These are phyloP conservation scores for Melaleuca quinquenervia DNA, from an alignment of 345 rosid genomes.

Conservation along the genomic window DNA sequence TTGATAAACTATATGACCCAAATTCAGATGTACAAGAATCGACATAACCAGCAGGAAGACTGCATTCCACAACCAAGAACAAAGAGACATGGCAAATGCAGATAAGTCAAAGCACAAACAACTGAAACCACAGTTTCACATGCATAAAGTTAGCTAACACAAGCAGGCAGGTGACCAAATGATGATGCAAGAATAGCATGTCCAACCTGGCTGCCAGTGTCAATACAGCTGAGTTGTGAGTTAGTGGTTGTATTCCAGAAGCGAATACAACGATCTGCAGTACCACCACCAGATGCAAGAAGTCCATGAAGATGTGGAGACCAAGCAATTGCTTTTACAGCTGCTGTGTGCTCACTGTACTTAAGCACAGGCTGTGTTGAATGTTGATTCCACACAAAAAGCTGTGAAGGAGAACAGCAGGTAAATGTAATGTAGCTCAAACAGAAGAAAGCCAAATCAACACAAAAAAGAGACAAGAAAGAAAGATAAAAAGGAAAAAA, in stretches of 20 bases:
- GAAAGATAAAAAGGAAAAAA: not conserved
- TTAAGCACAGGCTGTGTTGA: slow-evolving; percentile 85
- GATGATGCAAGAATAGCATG: not conserved
- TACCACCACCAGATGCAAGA: slow-evolving; percentile 99
- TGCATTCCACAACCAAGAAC: not conserved
- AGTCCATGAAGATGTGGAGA: slow-evolving; percentile 97
- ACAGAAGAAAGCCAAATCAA: not conserved
- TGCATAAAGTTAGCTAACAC: not conserved
- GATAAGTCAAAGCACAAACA: not conserved
- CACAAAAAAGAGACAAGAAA: not conserved
- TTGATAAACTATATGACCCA: not conserved
- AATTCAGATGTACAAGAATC: not conserved
- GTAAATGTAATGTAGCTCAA: not conserved
- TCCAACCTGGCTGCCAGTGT: slow-evolving; percentile 90
- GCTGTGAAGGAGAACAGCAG: slow-evolving; percentile 36
- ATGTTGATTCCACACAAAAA: slow-evolving; percentile 95
- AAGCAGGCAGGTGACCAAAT: not conserved
- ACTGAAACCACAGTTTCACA: not conserved
- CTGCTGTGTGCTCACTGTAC: slow-evolving; percentile 93
- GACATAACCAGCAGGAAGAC: not conserved
- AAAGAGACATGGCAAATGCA: not conserved
- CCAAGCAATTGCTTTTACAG: slow-evolving; percentile 99
- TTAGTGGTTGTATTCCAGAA: slow-evolving; percentile 98
- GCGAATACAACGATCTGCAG: slow-evolving; percentile 92
- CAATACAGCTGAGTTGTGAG: slow-evolving; percentile 77